Percentiles rank a stretch among this genome's conserved stretches.
These are phyloP conservation scores for Senecio squalidus DNA, from an alignment of 140 eudicot genomes.

Conservation along the genomic window DNA sequence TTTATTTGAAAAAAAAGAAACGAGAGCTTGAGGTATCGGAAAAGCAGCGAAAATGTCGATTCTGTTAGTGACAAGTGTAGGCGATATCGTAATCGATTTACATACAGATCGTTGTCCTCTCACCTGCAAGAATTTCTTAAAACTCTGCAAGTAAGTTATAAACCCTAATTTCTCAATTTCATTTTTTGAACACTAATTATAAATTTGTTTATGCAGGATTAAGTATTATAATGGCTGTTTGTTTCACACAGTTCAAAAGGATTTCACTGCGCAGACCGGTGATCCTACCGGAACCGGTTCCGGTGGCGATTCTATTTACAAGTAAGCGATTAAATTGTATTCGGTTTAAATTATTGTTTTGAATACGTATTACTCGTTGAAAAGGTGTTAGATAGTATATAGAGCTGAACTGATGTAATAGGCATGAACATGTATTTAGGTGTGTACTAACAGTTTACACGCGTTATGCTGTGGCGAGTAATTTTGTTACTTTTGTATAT, in stretches of 20 bases:
- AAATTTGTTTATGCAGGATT: conserved; percentile 51
- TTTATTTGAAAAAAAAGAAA: too few species aligned
- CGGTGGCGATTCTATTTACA: conserved; percentile 87
- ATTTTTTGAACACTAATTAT: neutral
- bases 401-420: too few species aligned
- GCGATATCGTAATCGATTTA: conserved; percentile 78
- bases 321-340: too few species aligned
- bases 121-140: conserved; percentile 86
- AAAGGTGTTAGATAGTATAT: too few species aligned
- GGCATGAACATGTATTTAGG: too few species aligned
- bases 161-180: too few species aligned
- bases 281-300: conserved; percentile 90
- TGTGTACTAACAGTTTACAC: too few species aligned
- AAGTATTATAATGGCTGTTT: conserved; percentile 90
- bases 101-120: conserved; percentile 88
- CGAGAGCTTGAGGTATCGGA: too few species aligned
- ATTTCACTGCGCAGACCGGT: conserved; percentile 91
- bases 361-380: neutral
- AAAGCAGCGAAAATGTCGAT: conserved; percentile 52
- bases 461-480: too few species aligned
- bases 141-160: conserved; percentile 91
- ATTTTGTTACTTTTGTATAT: too few species aligned
- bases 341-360: neutral
- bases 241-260: conserved; percentile 88
- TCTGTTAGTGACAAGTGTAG: conserved; percentile 81